phyloP scores from a whole-genome alignment of 108 stramenopile species.

The Cyclostephanos tholiformis region DNA sequence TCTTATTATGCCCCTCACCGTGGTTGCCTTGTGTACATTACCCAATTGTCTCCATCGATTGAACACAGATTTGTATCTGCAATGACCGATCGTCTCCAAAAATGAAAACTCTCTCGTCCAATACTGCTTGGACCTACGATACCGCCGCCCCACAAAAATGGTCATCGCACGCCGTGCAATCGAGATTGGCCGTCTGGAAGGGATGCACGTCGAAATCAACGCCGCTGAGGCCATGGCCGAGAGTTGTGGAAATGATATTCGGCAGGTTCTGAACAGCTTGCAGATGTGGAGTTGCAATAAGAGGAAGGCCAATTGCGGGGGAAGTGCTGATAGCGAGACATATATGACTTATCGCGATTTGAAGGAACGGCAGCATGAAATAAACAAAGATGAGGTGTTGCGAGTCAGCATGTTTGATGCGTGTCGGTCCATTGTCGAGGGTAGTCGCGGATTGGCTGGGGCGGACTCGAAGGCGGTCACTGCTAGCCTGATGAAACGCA shows the following conservation, averaged over 20 bases:
- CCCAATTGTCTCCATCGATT: not conserved
- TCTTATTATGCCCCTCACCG: no score
- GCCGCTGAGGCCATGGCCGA: constrained; percentile 95
- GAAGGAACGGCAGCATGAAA: constrained; percentile 66
- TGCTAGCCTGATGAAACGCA: constrained; percentile 75
- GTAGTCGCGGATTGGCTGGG: constrained; percentile 60
- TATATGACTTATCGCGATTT: constrained; percentile 82
- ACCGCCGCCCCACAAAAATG: constrained; percentile 79
- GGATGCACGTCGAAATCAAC: constrained; percentile 82
- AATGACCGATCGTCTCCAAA: constrained; percentile 95
- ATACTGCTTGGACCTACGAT: constrained; percentile 94
- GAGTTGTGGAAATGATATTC: constrained; percentile 95
- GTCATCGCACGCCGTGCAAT: constrained; percentile 80
- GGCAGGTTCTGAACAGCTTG: constrained; percentile 91
- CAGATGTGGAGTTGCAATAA: constrained; percentile 95
- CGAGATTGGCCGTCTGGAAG: constrained; percentile 81
- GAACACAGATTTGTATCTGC: constrained; percentile 91
- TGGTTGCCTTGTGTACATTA: not conserved
- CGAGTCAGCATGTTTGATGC: constrained; percentile 94
- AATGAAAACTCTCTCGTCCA: constrained; percentile 82
- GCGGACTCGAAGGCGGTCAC: constrained; percentile 60
- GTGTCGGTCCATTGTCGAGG: constrained; percentile 77
- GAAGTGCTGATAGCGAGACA: constrained; percentile 5
- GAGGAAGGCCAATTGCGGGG: constrained; percentile 15
- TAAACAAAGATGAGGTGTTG: constrained; percentile 90